These are phyloP conservation scores for Saccharomyces kudriavzevii DNA, from an alignment of 805 yeast species.

Conservation along the genomic window DNA sequence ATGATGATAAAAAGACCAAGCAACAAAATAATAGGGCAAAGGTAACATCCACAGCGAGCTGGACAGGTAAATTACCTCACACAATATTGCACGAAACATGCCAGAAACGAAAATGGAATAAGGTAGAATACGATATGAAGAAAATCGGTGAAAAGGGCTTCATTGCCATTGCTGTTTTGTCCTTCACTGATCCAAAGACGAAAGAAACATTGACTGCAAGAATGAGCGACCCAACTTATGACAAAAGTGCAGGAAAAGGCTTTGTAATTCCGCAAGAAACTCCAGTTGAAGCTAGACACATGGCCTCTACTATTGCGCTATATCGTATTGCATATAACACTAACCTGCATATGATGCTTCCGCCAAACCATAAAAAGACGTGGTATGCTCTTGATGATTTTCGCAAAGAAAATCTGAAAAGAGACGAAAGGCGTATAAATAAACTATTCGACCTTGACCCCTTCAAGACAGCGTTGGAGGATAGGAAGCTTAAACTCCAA, in stretches of 20 bases:
- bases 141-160: slow-evolving; percentile 46
- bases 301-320: slow-evolving; percentile 81
- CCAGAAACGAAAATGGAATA: slow-evolving; percentile 84
- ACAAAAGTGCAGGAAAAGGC: slow-evolving; percentile 37
- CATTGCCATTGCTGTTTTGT: slow-evolving; percentile 54
- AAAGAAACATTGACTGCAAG: slow-evolving; percentile 52
- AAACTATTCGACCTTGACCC: slow-evolving; percentile 64
- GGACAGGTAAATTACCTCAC: slow-evolving; percentile 94
- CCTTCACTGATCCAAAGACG: slow-evolving; percentile 76
- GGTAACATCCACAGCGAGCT: slow-evolving; percentile 64
- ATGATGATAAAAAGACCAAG: slow-evolving; percentile 16
- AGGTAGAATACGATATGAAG: slow-evolving; percentile 69
- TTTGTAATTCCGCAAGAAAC: slow-evolving; percentile 63
- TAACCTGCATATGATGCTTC: slow-evolving; percentile 79
- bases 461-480: slow-evolving; percentile 57
- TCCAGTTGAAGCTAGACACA: slow-evolving; percentile 80
- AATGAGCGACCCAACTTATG: slow-evolving; percentile 40
- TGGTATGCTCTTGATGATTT: slow-evolving; percentile 69
- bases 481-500: slow-evolving; percentile 38
- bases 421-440: slow-evolving; percentile 42
- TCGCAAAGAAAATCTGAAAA: slow-evolving; percentile 42
- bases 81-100: slow-evolving; percentile 78
- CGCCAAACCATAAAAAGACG: slow-evolving; percentile 66
- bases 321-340: slow-evolving; percentile 74
- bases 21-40: slow-evolving; percentile 35